Evolutionary conservation across 495 filamentous ascomycete genomes (phyloP), one percentile per base, ranked within the genome.

Genomic region (Penicillium bialowiezense): DNA sequence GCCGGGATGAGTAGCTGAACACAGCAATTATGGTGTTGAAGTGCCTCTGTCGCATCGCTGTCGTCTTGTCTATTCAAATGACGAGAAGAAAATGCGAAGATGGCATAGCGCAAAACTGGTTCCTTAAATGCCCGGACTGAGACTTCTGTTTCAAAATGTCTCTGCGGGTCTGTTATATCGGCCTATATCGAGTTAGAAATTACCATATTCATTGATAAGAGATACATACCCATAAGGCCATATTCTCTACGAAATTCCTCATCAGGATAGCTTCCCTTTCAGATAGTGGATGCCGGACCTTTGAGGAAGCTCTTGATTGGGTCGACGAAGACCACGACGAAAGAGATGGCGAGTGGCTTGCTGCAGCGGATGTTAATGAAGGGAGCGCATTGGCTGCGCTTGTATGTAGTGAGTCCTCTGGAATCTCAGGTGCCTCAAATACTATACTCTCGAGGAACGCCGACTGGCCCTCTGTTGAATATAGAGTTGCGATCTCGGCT

Each of bases 231-330:
- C 63, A 66, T 17, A 66, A 38, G 3, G 63, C 63, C 63, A 66
- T 66, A 26, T 64, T 66, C 29, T 66, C 63, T 14, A 66, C 55
- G 39, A 55, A 66, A 24, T 66, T 66, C 4, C 63, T 49, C 37
- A 66, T 51, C 20, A 66, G 20, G 3, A 53, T 47, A 12, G 63
- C 58, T 38, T 67, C 60, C 28, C 60, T 39, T 20, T 54, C 49
- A 14, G 48, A 64, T 12, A 62, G 52, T 5, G 35, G 26, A 26
- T 57, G 34, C 13, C 50, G 24, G 9, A 23, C 7, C 0, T 47
- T 48, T 15, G 43, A 44, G 18, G 19, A 38, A 5, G 50, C 28
- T 37, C 21, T 41, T 6, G 28, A 17, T 19, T 29, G 21, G 5
- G 15, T 31, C 18, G 50, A 44, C 14, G 53, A 48, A 15, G 43